phyloP scores from a whole-genome alignment of 805 yeast species.

The Metschnikowia kunwiensis region DNA sequence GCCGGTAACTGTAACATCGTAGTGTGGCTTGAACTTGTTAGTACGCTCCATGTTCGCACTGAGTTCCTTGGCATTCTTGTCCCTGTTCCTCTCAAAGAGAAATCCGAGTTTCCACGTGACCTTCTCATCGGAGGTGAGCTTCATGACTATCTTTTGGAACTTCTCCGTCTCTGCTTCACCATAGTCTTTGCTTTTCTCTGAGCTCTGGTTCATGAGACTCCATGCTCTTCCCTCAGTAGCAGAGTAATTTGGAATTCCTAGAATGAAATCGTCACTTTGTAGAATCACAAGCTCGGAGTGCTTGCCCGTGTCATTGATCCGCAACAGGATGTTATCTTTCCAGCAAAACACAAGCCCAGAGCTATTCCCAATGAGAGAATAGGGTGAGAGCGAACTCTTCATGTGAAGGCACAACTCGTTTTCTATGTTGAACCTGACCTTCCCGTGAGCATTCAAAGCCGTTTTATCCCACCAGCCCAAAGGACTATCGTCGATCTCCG shows the following conservation, averaged over 20 bases:
- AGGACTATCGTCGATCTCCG: constrained; percentile 43
- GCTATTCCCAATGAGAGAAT: constrained; percentile 51
- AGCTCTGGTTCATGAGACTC: constrained; percentile 34
- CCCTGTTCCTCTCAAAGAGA: constrained; percentile 61
- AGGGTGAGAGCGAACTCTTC: constrained; percentile 59
- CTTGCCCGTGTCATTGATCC: constrained; percentile 48
- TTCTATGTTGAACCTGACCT: constrained; percentile 44
- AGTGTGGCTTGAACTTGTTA: constrained; percentile 55
- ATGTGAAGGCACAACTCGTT: constrained; percentile 60
- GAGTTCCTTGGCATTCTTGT: constrained; percentile 26
- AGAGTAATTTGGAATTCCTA: constrained; percentile 54
- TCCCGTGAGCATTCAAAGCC: constrained; percentile 54
- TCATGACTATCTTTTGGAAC: constrained; percentile 46
- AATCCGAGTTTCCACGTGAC: constrained; percentile 80
- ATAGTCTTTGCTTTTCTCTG: constrained; percentile 15
- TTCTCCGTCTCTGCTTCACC: constrained; percentile 30
- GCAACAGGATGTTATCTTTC: constrained; percentile 51
- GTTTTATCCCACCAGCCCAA: constrained; percentile 53
- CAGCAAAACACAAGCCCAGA: constrained; percentile 67
- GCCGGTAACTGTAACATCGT: constrained; percentile 56
- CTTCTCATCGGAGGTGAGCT: constrained; percentile 52
- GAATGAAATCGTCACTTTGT: constrained; percentile 53
- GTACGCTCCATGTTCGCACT: constrained; percentile 45
- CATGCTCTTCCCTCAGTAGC: constrained; percentile 33
- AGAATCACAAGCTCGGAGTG: constrained; percentile 51